Evolutionary conservation across 2,329 filamentous ascomycete species (phyloP), one percentile per base, ranked within the genome.

Genomic region (Fusarium mexicanum): DNA sequence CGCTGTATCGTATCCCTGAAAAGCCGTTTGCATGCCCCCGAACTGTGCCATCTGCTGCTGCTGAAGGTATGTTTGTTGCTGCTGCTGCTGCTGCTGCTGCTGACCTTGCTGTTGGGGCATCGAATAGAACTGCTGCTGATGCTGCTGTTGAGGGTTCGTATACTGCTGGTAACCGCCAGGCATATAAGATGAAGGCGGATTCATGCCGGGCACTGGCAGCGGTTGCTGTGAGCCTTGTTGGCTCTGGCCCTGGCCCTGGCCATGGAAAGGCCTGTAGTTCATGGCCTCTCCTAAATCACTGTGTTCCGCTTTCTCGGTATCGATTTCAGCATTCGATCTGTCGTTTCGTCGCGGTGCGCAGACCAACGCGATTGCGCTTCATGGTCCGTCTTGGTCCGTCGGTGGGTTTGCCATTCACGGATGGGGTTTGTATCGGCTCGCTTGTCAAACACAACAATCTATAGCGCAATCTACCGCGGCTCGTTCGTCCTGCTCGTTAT

Each of bases 181-280:
- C 61, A 73, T 58, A 61, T 78, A 78, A 29, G 75, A 54, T 31
- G 73, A 58, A 58, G 72, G 63, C 46, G 76, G 61, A 73, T 76
- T 75, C 65, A 75, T 70, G 29, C 67, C 72, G 31, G 71, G 64
- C 47, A 68, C 55, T 68, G 71, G 73, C 50, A 72, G 48, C 55
- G 72, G 71, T 61, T 76, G 76, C 71, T 78, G 74, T 40, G 78
- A 75, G 75, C 77, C 78, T 57, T 78, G 73, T 61, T 76, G 76
- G 72, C 76, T 73, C 64, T 78, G 77, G 72, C 76, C 77, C 65
- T 78, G 77, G 64, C 77, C 73, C 66, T 77, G 73, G 68, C 77
- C 73, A 71, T 77, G 73, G 48, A 77, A 82, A 63, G 77, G 77
- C 69, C 78, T 76, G 78, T 81, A 83, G 76, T 79, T 83, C 81